Percentiles rank a stretch among this genome's conserved stretches.
Evolutionary conservation across 2,329 filamentous ascomycete species (phyloP).

Genomic region (Aspergillus sp.): DNA sequence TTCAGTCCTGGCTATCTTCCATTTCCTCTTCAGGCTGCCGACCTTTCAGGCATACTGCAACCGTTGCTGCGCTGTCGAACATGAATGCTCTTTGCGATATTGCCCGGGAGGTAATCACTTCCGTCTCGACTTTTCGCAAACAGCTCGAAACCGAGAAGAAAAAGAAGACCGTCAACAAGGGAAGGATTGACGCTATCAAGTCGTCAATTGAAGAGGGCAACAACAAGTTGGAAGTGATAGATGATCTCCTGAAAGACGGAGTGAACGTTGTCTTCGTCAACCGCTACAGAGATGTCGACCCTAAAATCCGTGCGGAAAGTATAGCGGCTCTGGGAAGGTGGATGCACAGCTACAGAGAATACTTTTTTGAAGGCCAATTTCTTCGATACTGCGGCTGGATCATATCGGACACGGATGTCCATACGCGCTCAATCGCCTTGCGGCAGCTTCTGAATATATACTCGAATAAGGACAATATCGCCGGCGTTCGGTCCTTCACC

Average conservation of each 20-base stretch:
- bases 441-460: slow-evolving; percentile 82
- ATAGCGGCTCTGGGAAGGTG: slow-evolving; percentile 84
- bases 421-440: slow-evolving; percentile 82
- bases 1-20: slow-evolving; percentile 85
- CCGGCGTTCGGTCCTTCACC: slow-evolving; percentile 82
- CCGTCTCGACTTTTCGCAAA: slow-evolving; percentile 75
- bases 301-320: slow-evolving; percentile 85
- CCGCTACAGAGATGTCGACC: slow-evolving; percentile 91
- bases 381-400: slow-evolving; percentile 95
- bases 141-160: slow-evolving; percentile 80
- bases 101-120: slow-evolving; percentile 70
- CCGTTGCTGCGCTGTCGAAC: slow-evolving; percentile 79
- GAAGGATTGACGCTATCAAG: slow-evolving; percentile 74
- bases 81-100: slow-evolving; percentile 77
- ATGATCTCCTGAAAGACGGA: slow-evolving; percentile 77
- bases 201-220: slow-evolving; percentile 72
- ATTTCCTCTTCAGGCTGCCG: slow-evolving; percentile 88
- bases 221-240: slow-evolving; percentile 69
- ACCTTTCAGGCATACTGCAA: slow-evolving; percentile 92
- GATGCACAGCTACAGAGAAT: slow-evolving; percentile 82
- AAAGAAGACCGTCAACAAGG: slow-evolving; percentile 74
- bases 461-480: slow-evolving; percentile 76
- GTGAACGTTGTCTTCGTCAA: slow-evolving; percentile 95
- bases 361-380: slow-evolving; percentile 89
- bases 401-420: slow-evolving; percentile 76